Base-by-base conservation (phyloP, 2,329 filamentous ascomycete genomes). In the Lachnellula arida region DNA sequence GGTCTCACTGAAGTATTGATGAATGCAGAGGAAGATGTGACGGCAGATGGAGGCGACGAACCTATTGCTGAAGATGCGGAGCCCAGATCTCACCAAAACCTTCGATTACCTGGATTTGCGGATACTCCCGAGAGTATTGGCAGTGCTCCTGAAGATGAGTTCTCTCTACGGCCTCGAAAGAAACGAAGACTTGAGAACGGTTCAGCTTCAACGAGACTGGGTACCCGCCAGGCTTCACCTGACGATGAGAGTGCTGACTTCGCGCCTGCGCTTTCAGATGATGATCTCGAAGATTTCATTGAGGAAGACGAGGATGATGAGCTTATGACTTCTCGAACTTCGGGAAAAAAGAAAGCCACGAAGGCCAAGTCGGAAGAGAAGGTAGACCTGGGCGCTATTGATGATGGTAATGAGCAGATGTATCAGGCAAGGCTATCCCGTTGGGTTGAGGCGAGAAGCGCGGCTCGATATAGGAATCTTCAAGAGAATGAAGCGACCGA, bases 321-420 rank as follows among this genome's bases (percentile, higher is more conserved):
- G 66, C 68, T 76, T 60, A 54, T 73, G 69, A 63, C 72, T 22
- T 70, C 75, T 60, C 71, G 54, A 54, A 70, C 60, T 61, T 64
- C 61, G 14, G 79, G 77, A 57, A 76, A 73, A 35, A 52, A 57
- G 28, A 14, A 57, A 6, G 17, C 50, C 4, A 35, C 53, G 15
- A 67, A 66, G 46, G 48, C 55, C 12, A 67, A 63, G 35, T 53
- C 28, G 4, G 67, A 71, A 22, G 71, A 71, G n/a, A 63, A 66
- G 25, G 63, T 70, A 44, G 70, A 71, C 55, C 59, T 70, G 15
- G 51, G 59, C 35, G 60, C 65, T 54, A 78, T 97, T 19, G 94
- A 99, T 66, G 94, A 99, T 70, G 95, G 94, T 0, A 88, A 96
- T 57, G 92, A 97, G 70, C 75, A 78, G 0, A 78, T 91, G 19